A percentile compares a stretch with the other conserved stretches of the same genome.
phyloP scores from a whole-genome alignment of 2,329 filamentous ascomycete species.

The Mollisia scopiformis region DNA sequence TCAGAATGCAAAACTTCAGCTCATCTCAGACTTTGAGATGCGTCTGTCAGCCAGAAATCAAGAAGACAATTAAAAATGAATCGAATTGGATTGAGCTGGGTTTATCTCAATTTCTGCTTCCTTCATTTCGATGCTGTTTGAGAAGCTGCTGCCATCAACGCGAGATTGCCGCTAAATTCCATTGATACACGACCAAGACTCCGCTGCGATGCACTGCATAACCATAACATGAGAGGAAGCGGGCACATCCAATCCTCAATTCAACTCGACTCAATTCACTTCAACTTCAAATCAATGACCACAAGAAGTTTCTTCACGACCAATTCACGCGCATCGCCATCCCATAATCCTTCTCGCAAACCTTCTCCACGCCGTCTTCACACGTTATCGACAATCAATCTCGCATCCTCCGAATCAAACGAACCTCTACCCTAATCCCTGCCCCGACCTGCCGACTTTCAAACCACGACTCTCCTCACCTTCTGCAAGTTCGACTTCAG shows the following conservation, averaged over 20 bases:
- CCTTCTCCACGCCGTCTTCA: not conserved
- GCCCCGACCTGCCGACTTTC: not conserved
- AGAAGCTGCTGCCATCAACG: not conserved
- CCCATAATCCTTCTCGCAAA: not conserved
- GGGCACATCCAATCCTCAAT: no score
- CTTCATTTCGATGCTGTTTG: not conserved
- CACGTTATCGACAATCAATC: constrained; percentile 1
- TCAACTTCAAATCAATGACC: not conserved
- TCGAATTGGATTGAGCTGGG: not conserved
- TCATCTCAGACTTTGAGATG: not conserved
- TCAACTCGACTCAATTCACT: no score
- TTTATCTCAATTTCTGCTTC: not conserved
- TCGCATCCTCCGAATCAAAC: not conserved
- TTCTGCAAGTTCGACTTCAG: constrained; percentile 1
- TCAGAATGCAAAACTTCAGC: not conserved
- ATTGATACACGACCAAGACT: not conserved
- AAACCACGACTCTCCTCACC: not conserved
- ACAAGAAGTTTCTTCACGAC: not conserved
- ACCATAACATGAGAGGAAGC: not conserved
- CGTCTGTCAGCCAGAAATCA: not conserved
- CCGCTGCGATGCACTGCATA: not conserved
- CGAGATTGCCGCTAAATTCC: not conserved
- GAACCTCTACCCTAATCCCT: not conserved
- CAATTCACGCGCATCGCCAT: not conserved
- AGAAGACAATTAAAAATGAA: no score